Conservation (phyloP, 345 rosid species). For the Rhodamnia rubescens region DNA sequence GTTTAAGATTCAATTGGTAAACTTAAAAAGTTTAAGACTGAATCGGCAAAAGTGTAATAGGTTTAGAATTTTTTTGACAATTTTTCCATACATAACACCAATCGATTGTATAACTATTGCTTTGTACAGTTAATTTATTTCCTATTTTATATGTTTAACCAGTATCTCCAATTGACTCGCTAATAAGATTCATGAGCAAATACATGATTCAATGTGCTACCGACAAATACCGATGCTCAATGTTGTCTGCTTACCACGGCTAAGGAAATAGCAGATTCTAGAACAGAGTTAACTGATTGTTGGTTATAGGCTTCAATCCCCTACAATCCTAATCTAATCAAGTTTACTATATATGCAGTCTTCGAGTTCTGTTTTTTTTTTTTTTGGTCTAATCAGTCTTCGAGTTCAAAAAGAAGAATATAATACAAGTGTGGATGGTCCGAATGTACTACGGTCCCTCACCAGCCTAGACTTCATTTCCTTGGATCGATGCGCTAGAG, state of each 20-base stretch:
- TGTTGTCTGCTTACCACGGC: background rate
- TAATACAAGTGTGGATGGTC: no score
- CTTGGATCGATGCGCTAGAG: background rate
- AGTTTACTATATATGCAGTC: no score
- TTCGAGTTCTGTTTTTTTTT: no score
- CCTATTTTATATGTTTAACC: background rate
- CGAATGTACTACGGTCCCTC: no score
- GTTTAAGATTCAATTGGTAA: no score
- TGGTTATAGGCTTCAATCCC: background rate
- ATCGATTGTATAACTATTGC: background rate
- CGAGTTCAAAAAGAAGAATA: no score
- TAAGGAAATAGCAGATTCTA: background rate
- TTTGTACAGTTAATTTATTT: background rate
- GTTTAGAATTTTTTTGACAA: no score
- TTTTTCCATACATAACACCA: background rate
- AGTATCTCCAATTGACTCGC: background rate
- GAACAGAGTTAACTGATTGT: background rate
- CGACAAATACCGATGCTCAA: background rate
- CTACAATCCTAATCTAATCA: no score
- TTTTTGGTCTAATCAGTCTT: no score
- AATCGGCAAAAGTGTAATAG: no score
- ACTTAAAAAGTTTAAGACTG: no score
- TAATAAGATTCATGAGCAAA: background rate
- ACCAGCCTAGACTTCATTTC: background rate
- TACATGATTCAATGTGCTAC: background rate